phyloP scores from a whole-genome alignment of 2,329 filamentous ascomycete species.

The Cyclaneusma minus region DNA sequence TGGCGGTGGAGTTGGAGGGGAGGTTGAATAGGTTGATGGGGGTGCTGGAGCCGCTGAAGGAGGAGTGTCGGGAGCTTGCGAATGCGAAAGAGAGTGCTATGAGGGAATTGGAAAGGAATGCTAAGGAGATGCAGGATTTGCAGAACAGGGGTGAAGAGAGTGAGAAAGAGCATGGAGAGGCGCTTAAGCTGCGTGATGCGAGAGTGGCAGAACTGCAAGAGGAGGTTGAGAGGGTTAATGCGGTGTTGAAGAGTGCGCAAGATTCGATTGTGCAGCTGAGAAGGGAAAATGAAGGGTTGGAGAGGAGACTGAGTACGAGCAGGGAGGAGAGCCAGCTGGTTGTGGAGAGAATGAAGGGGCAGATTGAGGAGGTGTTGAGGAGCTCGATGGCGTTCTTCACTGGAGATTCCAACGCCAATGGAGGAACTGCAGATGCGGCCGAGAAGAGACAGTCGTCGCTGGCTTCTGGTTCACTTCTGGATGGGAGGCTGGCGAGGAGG shows the following conservation, averaged over 20 bases:
- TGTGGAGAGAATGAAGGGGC: conserved; percentile 33
- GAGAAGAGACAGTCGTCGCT: not conserved
- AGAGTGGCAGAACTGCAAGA: conserved; percentile 29
- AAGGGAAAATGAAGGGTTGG: conserved; percentile 29
- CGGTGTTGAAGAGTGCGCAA: conserved; percentile 29
- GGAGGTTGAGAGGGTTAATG: conserved; percentile 32
- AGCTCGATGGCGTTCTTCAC: conserved; percentile 29
- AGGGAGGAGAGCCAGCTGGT: conserved; percentile 28
- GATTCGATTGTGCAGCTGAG: conserved; percentile 28
- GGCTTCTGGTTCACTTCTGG: conserved; percentile 5
- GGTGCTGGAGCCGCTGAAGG: too few species aligned
- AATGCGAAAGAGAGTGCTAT: too few species aligned
- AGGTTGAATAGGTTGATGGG: too few species aligned
- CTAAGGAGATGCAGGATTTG: conserved; percentile 17
- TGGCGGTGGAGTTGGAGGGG: too few species aligned
- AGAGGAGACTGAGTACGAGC: conserved; percentile 30
- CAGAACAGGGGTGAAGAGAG: conserved; percentile 2
- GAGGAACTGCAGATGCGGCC: not conserved
- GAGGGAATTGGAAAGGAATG: too few species aligned
- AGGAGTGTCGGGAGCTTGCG: too few species aligned
- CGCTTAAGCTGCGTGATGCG: conserved; percentile 34
- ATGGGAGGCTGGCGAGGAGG: conserved; percentile 10
- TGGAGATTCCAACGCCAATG: conserved; percentile 5
- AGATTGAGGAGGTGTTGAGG: conserved; percentile 31
- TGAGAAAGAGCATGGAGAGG: conserved; percentile 23